Percentiles rank a stretch among this genome's conserved stretches.
Evolutionary conservation across 345 rosid genomes (phyloP).

Genomic region (Kernera saxatilis): DNA sequence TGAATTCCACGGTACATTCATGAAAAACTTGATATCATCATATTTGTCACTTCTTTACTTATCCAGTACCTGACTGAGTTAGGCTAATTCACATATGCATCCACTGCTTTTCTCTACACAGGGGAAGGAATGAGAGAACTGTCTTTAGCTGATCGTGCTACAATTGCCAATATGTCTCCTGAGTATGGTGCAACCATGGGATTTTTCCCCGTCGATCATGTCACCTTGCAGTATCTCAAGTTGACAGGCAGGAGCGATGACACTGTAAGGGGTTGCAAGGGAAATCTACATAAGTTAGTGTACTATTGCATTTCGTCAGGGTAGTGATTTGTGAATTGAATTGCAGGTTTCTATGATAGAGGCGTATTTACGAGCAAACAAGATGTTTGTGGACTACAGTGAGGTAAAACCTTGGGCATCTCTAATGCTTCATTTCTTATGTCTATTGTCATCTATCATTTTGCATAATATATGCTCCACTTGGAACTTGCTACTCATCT

Average conservation of each 20-base stretch:
- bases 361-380: conserved; percentile 93
- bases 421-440: background rate
- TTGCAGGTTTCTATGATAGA: conserved; percentile 86
- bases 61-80: background rate
- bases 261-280: conserved; percentile 3
- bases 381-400: conserved; percentile 85
- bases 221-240: conserved; percentile 85
- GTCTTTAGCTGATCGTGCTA: conserved; percentile 97
- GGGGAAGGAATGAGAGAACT: conserved; percentile 53
- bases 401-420: conserved; percentile 47
- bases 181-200: conserved; percentile 99
- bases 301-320: background rate
- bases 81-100: conserved; percentile 5
- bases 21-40: background rate
- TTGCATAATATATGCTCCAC: background rate
- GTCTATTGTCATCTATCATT: background rate
- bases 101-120: background rate
- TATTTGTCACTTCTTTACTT: background rate
- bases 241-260: conserved; percentile 98
- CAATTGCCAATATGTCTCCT: conserved; percentile 99
- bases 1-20: conserved; percentile 32
- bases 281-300: background rate
- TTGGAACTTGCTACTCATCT: conserved; percentile 8
- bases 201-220: conserved; percentile 98
- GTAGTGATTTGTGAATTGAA: conserved; percentile 6